Evolutionary conservation across 768 basidiomycete genomes (phyloP).

Genomic region (Pisolithus orientalis): DNA sequence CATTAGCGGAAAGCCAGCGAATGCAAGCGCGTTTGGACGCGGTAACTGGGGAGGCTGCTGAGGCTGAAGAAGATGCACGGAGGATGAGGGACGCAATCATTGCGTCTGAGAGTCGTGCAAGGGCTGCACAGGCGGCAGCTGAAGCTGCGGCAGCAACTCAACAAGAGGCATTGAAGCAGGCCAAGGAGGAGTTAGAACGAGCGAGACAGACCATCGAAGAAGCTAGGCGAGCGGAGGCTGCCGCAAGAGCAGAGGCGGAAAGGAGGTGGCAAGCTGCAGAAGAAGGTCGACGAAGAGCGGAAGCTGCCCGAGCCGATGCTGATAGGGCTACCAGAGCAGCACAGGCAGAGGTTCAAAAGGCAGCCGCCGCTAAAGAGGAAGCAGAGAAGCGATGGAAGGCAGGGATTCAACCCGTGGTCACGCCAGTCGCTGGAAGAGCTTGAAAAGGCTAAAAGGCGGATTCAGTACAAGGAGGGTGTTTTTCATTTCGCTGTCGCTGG

Average conservation of each 20-base stretch:
- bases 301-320: slow-evolving; percentile 3
- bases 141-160: slow-evolving; percentile 4
- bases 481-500: slow-evolving; percentile 32
- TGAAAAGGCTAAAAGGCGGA: slow-evolving; percentile 4
- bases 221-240: slow-evolving; percentile 9
- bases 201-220: slow-evolving; percentile 11
- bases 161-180: slow-evolving; percentile 4
- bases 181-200: slow-evolving; percentile 10
- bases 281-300: background rate
- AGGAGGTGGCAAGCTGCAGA: slow-evolving; percentile 5
- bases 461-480: slow-evolving; percentile 19
- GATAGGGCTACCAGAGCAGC: slow-evolving; percentile 8
- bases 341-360: slow-evolving; percentile 7
- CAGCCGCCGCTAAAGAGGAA: slow-evolving; percentile 7
- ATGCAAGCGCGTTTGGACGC: slow-evolving; percentile 4
- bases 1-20: slow-evolving; percentile 3
- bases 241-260: slow-evolving; percentile 9
- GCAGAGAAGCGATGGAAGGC: slow-evolving; percentile 13
- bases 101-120: background rate
- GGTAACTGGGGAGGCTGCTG: background rate
- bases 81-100: slow-evolving; percentile 8
- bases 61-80: slow-evolving; percentile 6
- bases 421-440: slow-evolving; percentile 19
- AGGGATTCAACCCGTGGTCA: slow-evolving; percentile 20
- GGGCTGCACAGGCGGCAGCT: background rate